These are phyloP conservation scores for Bimuria novae-zelandiae DNA, from an alignment of 2,329 filamentous ascomycete species.

Conservation along the genomic window DNA sequence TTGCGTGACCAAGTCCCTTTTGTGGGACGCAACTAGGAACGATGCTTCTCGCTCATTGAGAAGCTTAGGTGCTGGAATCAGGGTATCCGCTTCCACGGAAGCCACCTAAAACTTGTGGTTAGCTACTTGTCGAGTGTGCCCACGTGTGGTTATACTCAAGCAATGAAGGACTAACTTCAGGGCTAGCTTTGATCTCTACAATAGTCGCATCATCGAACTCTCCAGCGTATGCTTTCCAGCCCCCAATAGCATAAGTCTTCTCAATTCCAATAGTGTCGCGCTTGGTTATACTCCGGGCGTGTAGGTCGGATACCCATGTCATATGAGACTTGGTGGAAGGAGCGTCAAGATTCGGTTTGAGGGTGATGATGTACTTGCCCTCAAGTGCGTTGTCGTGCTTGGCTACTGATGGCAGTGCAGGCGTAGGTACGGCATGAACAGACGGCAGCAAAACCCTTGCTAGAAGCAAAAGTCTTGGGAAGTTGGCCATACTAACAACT, in stretches of 20 bases:
- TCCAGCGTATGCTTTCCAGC: slow-evolving; percentile 10
- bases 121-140: no score
- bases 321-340: no score
- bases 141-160: not conserved
- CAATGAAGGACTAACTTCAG: slow-evolving; percentile 9
- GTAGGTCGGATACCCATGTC: no score
- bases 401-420: not conserved
- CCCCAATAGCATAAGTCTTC: no score
- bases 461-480: not conserved
- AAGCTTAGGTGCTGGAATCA: not conserved
- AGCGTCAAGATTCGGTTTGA: not conserved
- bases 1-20: not conserved
- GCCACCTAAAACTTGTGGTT: not conserved
- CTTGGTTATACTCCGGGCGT: not conserved
- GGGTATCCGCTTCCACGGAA: no score
- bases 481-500: no score
- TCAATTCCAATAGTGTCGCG: not conserved
- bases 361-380: no score
- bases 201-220: slow-evolving; percentile 18
- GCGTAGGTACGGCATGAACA: not conserved
- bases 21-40: no score
- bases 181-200: slow-evolving; percentile 12
- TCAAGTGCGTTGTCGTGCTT: no score
- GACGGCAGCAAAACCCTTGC: not conserved
- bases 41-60: no score